phyloP scores from a whole-genome alignment of 305 asterid genomes.

The Rubia tinctorum region DNA sequence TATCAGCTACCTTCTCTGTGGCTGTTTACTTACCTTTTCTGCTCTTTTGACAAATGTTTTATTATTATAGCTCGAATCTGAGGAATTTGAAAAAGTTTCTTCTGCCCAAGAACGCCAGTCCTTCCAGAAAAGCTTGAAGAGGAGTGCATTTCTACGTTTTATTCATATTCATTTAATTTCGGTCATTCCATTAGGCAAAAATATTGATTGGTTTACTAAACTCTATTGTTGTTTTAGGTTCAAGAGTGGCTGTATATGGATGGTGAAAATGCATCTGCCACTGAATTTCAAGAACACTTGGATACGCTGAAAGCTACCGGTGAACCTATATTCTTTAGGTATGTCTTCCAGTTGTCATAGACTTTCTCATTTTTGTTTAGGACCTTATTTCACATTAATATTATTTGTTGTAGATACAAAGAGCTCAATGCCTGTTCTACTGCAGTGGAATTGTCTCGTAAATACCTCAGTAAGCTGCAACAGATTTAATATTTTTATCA shows the following conservation, averaged over 20 bases:
- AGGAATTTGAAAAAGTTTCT: conserved; percentile 71
- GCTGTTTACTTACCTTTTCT: conserved; percentile 16
- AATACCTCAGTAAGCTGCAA: conserved; percentile 59
- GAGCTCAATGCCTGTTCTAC: conserved; percentile 94
- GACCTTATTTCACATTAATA: conserved; percentile 23
- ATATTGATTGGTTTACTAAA: conserved; percentile 16
- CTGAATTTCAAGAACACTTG: conserved; percentile 76
- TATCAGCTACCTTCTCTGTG: neutral
- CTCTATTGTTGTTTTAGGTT: conserved; percentile 48
- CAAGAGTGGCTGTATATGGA: conserved; percentile 99
- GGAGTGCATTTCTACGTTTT: conserved; percentile 44
- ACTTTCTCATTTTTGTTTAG: neutral
- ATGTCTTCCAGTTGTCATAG: conserved; percentile 13
- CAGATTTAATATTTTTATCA: conserved; percentile 44
- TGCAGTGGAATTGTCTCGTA: conserved; percentile 69
- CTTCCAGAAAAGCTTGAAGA: conserved; percentile 83
- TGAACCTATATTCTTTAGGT: conserved; percentile 97
- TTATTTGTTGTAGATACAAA: conserved; percentile 47
- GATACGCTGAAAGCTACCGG: conserved; percentile 84
- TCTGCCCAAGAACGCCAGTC: conserved; percentile 78
- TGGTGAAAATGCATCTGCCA: conserved; percentile 98
- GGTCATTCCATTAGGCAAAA: conserved; percentile 6
- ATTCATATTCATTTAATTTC: conserved; percentile 12
- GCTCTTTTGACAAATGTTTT: conserved; percentile 22
- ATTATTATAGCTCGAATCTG: conserved; percentile 66